Evolutionary conservation across 768 basidiomycete species (phyloP).

Genomic region (Psilocybe azurescens): DNA sequence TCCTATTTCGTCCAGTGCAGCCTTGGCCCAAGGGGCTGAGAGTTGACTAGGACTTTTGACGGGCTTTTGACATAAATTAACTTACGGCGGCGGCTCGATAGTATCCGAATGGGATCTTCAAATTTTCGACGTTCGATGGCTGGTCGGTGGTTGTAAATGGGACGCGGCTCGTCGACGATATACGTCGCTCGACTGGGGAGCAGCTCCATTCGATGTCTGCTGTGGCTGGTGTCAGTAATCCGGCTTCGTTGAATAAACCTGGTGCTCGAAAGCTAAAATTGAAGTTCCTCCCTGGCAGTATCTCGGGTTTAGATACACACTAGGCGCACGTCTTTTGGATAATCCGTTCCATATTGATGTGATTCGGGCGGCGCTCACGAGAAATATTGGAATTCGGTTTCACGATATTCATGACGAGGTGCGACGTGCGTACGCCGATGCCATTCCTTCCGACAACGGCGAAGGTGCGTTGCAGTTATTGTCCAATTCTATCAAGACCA

Average conservation of each 20-base stretch:
- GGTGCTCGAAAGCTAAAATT: neutral
- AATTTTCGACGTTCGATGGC: constrained; percentile 44
- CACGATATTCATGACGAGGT: constrained; percentile 33
- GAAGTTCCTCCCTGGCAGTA: constrained; percentile 17
- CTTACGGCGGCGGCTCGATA: neutral
- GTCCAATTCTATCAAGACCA: neutral
- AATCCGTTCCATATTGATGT: constrained; percentile 37
- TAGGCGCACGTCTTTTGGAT: constrained; percentile 30
- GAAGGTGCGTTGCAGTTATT: constrained; percentile 10
- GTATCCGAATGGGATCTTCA: constrained; percentile 41
- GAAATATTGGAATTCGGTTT: constrained; percentile 30
- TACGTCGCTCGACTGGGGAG: constrained; percentile 49
- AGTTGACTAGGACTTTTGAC: neutral
- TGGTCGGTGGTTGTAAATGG: constrained; percentile 54
- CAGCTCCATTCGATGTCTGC: constrained; percentile 45
- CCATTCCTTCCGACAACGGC: constrained; percentile 12
- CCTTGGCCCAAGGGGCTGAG: no score
- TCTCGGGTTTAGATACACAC: constrained; percentile 38
- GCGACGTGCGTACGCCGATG: constrained; percentile 20
- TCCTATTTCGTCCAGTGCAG: no score
- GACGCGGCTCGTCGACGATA: constrained; percentile 44
- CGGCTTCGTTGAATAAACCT: no score
- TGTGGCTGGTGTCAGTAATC: constrained; percentile 29
- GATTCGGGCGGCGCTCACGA: constrained; percentile 37
- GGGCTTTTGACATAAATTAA: no score